A percentile compares a stretch with the other conserved stretches of the same genome.
Conservation (phyloP, 208 protist genomes). For the Phytomonas sp. region DNA sequence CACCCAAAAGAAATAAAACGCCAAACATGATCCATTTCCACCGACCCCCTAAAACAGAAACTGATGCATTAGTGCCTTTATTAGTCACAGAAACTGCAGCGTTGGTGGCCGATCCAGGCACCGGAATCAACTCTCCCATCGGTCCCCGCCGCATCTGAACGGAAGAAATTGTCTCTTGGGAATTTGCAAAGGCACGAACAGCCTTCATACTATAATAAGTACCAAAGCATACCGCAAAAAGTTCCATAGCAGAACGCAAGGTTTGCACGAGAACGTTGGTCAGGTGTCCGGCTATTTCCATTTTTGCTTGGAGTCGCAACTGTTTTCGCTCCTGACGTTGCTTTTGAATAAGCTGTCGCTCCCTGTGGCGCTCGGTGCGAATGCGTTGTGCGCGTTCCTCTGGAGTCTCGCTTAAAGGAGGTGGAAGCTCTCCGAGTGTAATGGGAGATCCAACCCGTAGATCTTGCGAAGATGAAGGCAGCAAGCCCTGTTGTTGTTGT, state of each 20-base stretch:
- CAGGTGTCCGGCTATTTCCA: conserved; percentile 67
- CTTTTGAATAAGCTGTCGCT: conserved; percentile 54
- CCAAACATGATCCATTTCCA: conserved; percentile 46
- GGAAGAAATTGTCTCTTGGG: conserved; percentile 20
- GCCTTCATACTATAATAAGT: conserved; percentile 85
- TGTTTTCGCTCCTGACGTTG: conserved; percentile 61
- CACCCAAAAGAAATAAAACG: conserved; percentile 45
- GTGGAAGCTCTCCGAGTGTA: conserved; percentile 20
- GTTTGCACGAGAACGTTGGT: conserved; percentile 75
- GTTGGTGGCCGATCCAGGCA: conserved; percentile 8
- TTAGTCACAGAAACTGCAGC: conserved; percentile 15
- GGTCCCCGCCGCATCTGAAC: conserved; percentile 12
- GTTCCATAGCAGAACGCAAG: conserved; percentile 64
- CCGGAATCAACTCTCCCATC: conserved; percentile 23
- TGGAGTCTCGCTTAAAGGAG: conserved; percentile 48
- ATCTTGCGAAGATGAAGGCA: conserved; percentile 11
- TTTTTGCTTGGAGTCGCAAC: conserved; percentile 56
- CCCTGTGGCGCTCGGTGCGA: conserved; percentile 45
- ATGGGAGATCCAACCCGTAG: conserved; percentile 34
- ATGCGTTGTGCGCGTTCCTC: conserved; percentile 46
- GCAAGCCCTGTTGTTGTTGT: conserved; percentile 13
- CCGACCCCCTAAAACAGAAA: conserved; percentile 20
- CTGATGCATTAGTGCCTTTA: neutral
- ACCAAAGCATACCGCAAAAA: conserved; percentile 77
- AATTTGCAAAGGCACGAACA: conserved; percentile 48